A percentile compares a stretch with the other conserved stretches of the same genome.
Conservation (phyloP, 2,329 filamentous ascomycete species). For the Boeremia exigua region DNA sequence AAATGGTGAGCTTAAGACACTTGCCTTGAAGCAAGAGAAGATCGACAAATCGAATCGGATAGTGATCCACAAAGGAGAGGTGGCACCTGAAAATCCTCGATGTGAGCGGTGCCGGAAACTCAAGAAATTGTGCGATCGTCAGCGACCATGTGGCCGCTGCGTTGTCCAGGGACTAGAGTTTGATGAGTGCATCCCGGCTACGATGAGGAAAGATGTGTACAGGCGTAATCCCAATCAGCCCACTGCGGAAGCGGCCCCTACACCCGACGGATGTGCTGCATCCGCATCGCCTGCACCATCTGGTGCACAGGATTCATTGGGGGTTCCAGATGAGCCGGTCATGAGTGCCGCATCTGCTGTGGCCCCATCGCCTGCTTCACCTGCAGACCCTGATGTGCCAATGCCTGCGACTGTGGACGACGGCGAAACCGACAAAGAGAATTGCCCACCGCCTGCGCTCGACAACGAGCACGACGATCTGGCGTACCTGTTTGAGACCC, state of each 20-base stretch:
- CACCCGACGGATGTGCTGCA: too few species aligned
- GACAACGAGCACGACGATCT: constrained; percentile 58
- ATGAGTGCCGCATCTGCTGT: neutral
- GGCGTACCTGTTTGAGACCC: constrained; percentile 70
- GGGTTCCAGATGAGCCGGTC: neutral
- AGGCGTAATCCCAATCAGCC: constrained; percentile 7
- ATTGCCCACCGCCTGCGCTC: constrained; percentile 51
- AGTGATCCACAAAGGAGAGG: constrained; percentile 5
- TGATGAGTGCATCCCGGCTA: constrained; percentile 32
- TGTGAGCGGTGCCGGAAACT: constrained; percentile 34
- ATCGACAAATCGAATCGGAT: constrained; percentile 1
- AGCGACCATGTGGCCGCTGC: constrained; percentile 34
- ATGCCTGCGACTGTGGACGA: neutral
- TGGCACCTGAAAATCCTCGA: constrained; percentile 27
- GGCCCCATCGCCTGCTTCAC: neutral
- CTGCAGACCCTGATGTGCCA: neutral
- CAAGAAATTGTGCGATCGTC: constrained; percentile 34
- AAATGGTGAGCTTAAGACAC: constrained; percentile 65
- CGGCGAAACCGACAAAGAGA: constrained; percentile 61
- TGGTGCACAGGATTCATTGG: neutral
- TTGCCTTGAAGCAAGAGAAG: constrained; percentile 56
- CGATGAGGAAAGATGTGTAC: constrained; percentile 23
- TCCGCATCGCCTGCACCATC: neutral
- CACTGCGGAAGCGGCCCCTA: too few species aligned
- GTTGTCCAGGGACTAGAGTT: constrained; percentile 26